Base-by-base conservation (phyloP, 768 basidiomycete species). In the Kwoniella bestiolae region DNA sequence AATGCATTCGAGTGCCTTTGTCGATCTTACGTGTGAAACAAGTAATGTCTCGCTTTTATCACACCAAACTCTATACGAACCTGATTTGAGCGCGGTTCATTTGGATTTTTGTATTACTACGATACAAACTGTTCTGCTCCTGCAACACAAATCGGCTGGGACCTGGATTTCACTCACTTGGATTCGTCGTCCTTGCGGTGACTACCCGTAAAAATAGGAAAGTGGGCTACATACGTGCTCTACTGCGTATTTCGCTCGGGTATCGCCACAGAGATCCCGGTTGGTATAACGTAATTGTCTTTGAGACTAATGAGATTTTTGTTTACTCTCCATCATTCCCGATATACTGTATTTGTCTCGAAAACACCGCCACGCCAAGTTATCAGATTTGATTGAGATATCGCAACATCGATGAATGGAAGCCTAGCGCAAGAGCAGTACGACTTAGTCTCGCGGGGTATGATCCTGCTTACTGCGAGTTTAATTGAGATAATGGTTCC, bases 21-120 rank as follows among this genome's bases (percentile, higher is more conserved):
- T 55, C 52, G 52, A 55, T 55, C 52, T 55, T 55, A 55, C 52
- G 52, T 55, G n/a, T 55, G 32, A 55, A 32, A 55, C 52, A 55
- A 32, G 11, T 35, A 35, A 23, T 35, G 52, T 55, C 52, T 55
- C 52, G 52, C 52, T 41, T 41, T 41, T 41, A 21, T 34, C 52
- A 26, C 8, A 41, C 38, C 38, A 2, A 41, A 18, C 38, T 41
- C 12, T 38, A 41, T 41, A n/a, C n/a, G 3, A 41, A 41, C 38
- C 18, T 41, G 38, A 41, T 41, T 41, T 14, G 38, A 41, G 18
- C n/a, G 18, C 38, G 38, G 38, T 41, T 38, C 38, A 18, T 41
- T 18, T 18, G 38, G n/a, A n/a, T n/a, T n/a, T n/a, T n/a, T n/a
- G n/a, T n/a, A n/a, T n/a, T n/a, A n/a, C n/a, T n/a, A n/a, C n/a